Conservation (phyloP, 2,329 filamentous ascomycete species). For the Pseudogymnoascus sp. region DNA sequence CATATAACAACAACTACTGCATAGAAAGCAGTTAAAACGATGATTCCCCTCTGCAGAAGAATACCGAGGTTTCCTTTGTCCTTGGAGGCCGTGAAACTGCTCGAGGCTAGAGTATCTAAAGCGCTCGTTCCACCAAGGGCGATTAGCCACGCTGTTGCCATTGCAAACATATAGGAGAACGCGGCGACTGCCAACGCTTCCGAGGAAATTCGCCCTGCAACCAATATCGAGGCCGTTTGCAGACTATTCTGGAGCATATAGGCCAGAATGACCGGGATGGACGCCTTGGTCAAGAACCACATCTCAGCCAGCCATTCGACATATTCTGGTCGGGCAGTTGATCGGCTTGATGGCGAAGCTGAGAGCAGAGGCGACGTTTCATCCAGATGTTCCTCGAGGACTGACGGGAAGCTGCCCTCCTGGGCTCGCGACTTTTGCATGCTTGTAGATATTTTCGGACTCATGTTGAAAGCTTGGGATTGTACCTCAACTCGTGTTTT, state of each 20-base stretch:
- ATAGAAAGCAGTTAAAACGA: constrained; percentile 68
- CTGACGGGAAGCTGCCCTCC: neutral
- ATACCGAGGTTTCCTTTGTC: constrained; percentile 73
- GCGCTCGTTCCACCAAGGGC: constrained; percentile 80
- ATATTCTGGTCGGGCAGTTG: constrained; percentile 44
- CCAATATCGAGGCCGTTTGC: constrained; percentile 73
- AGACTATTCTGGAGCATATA: constrained; percentile 81
- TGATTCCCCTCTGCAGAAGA: constrained; percentile 66
- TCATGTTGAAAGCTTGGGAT: neutral
- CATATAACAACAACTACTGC: constrained; percentile 65
- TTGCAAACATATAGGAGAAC: constrained; percentile 90
- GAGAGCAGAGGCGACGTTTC: neutral
- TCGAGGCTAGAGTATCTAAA: constrained; percentile 76
- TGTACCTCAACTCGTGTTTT: neutral
- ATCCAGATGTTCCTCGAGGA: neutral
- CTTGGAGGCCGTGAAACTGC: constrained; percentile 71
- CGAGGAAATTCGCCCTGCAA: constrained; percentile 71
- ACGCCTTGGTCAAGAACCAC: constrained; percentile 58
- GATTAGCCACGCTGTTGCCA: constrained; percentile 82
- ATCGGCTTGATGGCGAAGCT: neutral
- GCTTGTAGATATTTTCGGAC: neutral
- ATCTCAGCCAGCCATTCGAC: constrained; percentile 48
- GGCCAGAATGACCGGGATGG: constrained; percentile 71
- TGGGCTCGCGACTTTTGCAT: neutral
- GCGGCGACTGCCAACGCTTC: constrained; percentile 74